Evolutionary conservation across 2,329 filamentous ascomycete genomes (phyloP).

Genomic region (Trichothecium roseum): DNA sequence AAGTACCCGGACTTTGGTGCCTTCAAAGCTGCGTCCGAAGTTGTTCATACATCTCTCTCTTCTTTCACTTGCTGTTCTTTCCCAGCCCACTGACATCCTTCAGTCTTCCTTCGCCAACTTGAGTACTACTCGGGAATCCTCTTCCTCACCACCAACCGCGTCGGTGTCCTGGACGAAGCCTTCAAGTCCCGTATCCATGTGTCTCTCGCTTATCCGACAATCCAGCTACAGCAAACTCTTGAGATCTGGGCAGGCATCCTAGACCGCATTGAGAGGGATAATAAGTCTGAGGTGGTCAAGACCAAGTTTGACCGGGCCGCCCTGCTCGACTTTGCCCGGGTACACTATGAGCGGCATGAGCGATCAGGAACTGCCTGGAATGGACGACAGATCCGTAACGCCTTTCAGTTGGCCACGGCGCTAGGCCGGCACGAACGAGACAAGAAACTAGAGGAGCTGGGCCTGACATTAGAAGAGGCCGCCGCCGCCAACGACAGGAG

Average conservation of each 20-base stretch:
- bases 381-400: conserved; percentile 19
- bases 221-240: conserved; percentile 8
- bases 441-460: not conserved
- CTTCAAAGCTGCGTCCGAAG: not conserved
- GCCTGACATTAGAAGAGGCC: not conserved
- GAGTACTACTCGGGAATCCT: conserved; percentile 14
- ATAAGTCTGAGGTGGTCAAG: not conserved
- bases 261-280: not conserved
- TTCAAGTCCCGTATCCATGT: conserved; percentile 20
- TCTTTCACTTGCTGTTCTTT: no score
- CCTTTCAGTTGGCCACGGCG: conserved; percentile 16
- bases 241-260: conserved; percentile 2
- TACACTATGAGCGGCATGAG: conserved; percentile 12
- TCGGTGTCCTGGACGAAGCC: conserved; percentile 18
- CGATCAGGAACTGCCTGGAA: conserved; percentile 23
- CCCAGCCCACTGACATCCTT: no score
- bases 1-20: not conserved
- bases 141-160: conserved; percentile 19
- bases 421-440: conserved; percentile 15
- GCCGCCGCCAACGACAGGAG: no score
- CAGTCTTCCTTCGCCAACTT: conserved; percentile 3
- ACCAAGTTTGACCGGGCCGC: not conserved
- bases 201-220: conserved; percentile 16
- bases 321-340: conserved; percentile 1
- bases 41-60: not conserved